Percentiles rank a stretch among this genome's conserved stretches.
These are phyloP conservation scores for Collybia nuda DNA, from an alignment of 768 basidiomycete species.

Conservation along the genomic window DNA sequence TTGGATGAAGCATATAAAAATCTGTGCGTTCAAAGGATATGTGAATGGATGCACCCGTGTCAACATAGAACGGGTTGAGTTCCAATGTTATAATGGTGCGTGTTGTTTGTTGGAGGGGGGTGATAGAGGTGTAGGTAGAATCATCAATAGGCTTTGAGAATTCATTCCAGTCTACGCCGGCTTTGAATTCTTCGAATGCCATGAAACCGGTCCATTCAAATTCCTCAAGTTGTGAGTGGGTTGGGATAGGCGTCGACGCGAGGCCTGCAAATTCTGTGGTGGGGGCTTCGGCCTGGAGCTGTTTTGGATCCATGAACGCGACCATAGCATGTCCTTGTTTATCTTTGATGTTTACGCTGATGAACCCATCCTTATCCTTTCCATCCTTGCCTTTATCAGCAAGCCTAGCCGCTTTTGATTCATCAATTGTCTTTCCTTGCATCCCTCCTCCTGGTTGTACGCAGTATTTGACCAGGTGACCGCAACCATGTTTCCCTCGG, in stretches of 20 bases:
- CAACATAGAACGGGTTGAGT: slow-evolving; percentile 18
- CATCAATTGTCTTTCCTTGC: slow-evolving; percentile 21
- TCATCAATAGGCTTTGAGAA: not conserved
- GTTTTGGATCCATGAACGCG: not conserved
- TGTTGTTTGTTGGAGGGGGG: not conserved
- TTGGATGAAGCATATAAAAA: slow-evolving; percentile 20
- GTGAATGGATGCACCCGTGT: slow-evolving; percentile 23
- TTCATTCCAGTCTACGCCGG: slow-evolving; percentile 7
- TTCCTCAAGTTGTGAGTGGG: not conserved
- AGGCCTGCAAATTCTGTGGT: slow-evolving; percentile 6
- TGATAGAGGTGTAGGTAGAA: not conserved
- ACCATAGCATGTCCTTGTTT: slow-evolving; percentile 3
- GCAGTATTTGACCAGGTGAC: slow-evolving; percentile 18
- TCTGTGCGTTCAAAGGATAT: slow-evolving; percentile 21
- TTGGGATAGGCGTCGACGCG: not conserved
- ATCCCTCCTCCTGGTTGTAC: slow-evolving; percentile 20
- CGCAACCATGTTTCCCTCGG: not conserved
- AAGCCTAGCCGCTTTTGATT: slow-evolving; percentile 10
- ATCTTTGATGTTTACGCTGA: not conserved
- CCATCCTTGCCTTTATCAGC: slow-evolving; percentile 1
- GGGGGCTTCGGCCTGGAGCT: not conserved
- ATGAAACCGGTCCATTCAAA: slow-evolving; percentile 7
- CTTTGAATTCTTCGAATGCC: slow-evolving; percentile 5
- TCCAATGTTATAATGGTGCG: not conserved
- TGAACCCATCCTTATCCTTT: not conserved